Evolutionary conservation across 2,329 filamentous ascomycete species (phyloP).

Genomic region (Cercospora beticola): DNA sequence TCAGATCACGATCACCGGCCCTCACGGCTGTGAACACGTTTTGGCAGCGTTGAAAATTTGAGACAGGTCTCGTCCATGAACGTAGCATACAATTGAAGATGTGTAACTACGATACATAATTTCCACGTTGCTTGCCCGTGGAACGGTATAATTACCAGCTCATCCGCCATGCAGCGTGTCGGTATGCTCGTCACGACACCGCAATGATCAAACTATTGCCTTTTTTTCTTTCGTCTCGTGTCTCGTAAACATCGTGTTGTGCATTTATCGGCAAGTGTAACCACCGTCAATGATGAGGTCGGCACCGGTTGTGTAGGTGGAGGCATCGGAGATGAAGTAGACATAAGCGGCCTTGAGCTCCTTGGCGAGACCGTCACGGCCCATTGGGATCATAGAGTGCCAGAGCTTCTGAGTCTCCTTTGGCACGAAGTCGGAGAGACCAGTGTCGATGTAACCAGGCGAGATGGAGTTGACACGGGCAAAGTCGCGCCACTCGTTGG

Average conservation of each 20-base stretch:
- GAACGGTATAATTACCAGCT: background rate
- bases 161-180: background rate
- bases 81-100: background rate
- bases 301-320: conserved; percentile 52
- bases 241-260: conserved; percentile 7
- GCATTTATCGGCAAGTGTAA: conserved; percentile 42
- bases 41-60: background rate
- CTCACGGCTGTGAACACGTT: background rate
- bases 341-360: conserved; percentile 63
- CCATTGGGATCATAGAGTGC: conserved; percentile 61
- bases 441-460: conserved; percentile 68
- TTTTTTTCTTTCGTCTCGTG: conserved; percentile 4
- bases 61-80: background rate
- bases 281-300: conserved; percentile 54
- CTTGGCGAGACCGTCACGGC: conserved; percentile 62
- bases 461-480: conserved; percentile 68
- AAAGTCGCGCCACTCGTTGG: conserved; percentile 70
- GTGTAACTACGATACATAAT: conserved; percentile 12
- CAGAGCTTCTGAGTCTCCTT: conserved; percentile 58
- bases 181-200: conserved; percentile 2
- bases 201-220: background rate
- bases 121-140: background rate
- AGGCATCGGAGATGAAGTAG: conserved; percentile 55
- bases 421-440: conserved; percentile 64
- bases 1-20: background rate